Percentiles rank a stretch among this genome's conserved stretches.
Conservation (phyloP, 257 asterid genomes). For the Leptodermis oblonga region DNA sequence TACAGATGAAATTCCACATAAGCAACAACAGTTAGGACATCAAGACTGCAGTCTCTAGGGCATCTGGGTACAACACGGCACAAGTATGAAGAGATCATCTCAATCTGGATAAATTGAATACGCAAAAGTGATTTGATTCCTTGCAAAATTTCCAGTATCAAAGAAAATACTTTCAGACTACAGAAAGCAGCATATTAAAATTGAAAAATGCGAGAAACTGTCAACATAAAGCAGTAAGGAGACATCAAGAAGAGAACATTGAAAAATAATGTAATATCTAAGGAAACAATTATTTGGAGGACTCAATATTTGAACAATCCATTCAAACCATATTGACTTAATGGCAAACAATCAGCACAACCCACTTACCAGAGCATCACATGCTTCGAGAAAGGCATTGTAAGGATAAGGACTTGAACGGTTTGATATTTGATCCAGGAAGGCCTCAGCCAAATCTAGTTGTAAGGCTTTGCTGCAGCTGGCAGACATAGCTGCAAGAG, state of each 20-base stretch:
- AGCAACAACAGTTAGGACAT: background rate
- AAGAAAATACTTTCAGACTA: background rate
- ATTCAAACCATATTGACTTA: background rate
- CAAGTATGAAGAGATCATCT: background rate
- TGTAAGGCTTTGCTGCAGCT: constrained; percentile 69
- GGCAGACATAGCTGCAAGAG: constrained; percentile 66
- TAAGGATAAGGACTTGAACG: constrained; percentile 38
- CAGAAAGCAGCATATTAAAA: background rate
- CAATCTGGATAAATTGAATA: background rate
- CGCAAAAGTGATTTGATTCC: background rate
- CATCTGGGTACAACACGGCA: background rate
- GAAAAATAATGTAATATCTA: background rate
- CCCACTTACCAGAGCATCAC: constrained; percentile 63
- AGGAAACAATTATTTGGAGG: background rate
- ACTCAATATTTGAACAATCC: background rate
- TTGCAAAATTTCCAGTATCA: background rate
- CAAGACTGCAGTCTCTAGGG: background rate
- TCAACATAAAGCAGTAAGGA: background rate
- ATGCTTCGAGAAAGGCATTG: constrained; percentile 78
- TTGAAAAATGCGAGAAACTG: constrained; percentile 2
- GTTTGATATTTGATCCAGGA: constrained; percentile 50
- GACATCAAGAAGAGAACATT: background rate
- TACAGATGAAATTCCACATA: constrained; percentile 37
- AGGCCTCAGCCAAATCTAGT: constrained; percentile 70
- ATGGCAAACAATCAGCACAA: constrained; percentile 3